Base-by-base conservation (phyloP, 2,329 filamentous ascomycete species). In the Anisogramma anomala region DNA sequence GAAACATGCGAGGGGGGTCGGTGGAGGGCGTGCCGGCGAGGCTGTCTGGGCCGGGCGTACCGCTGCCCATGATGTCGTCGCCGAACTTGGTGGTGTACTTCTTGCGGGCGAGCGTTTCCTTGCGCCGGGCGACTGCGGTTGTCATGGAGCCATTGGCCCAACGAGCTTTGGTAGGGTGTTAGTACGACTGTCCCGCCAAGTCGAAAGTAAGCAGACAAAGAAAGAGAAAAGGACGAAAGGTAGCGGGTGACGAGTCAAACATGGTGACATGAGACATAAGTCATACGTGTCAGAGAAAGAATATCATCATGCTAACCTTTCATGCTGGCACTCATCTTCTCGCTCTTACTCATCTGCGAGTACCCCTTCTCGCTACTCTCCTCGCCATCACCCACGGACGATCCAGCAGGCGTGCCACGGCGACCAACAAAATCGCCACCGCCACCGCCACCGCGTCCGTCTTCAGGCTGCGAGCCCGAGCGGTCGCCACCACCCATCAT, bases 271-370 rank as follows among this genome's bases (percentile, higher is more conserved):
- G n/a, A n/a, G n/a, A n/a, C n/a, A n/a, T n/a, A n/a, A n/a, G n/a
- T n/a, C n/a, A n/a, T n/a, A n/a, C 18, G 2, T 14, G 25, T 27
- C 3, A 31, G 28, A 31, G 13, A 31, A 31, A 17, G 22, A 17
- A 35, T 18, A n/a, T 15, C 23, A 8, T 8, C 22, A 23, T n/a
- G 57, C 67, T 60, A 62, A 77, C 74, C 71, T 62, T 75, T 75
- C 74, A 78, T 78, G 3, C 72, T 77, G 14, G 67, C 67, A n/a
- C 70, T 74, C 73, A 78, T 77, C 64, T 78, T 78, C 58, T 78
- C 73, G 22, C 71, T 75, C 60, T 78, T 78, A 35, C 71, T 77
- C 72, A 77, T 77, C 32, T 68, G 64, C 26, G 69, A 68, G 51
- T 77, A 77, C 39, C 75, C 71, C 59, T 77, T 76, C 43, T 69